These are phyloP conservation scores for Picochlorum sp. DNA, from an alignment of 139 green algal genomes.

Conservation along the genomic window DNA sequence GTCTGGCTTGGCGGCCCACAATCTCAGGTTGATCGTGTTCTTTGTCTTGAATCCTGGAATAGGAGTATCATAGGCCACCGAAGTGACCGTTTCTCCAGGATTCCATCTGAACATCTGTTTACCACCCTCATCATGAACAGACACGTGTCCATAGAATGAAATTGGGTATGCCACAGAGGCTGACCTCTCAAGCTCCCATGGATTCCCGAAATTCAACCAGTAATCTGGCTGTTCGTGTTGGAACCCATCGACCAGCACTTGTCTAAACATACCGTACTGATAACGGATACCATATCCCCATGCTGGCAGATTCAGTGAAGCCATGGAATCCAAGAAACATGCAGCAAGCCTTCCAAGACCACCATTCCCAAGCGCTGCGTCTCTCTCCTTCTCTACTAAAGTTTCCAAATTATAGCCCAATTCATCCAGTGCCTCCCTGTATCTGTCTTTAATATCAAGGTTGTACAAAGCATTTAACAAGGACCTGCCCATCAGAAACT, in stretches of 20 bases:
- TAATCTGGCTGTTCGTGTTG: slow-evolving; percentile 96
- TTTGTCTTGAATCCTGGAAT: slow-evolving; percentile 95
- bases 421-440: slow-evolving; percentile 70
- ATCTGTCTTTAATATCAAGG: slow-evolving; percentile 73
- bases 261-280: slow-evolving; percentile 96
- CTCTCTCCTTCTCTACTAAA: slow-evolving; percentile 51
- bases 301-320: slow-evolving; percentile 89
- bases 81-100: slow-evolving; percentile 83
- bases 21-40: slow-evolving; percentile 97
- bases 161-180: slow-evolving; percentile 75
- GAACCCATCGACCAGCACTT: slow-evolving; percentile 81
- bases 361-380: slow-evolving; percentile 87
- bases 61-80: slow-evolving; percentile 95
- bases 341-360: slow-evolving; percentile 92
- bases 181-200: slow-evolving; percentile 89
- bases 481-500: slow-evolving; percentile 95
- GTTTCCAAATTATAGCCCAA: slow-evolving; percentile 77
- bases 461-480: slow-evolving; percentile 94
- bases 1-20: slow-evolving; percentile 90
- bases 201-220: slow-evolving; percentile 94
- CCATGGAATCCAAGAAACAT: slow-evolving; percentile 99
- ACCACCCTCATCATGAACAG: slow-evolving; percentile 58
- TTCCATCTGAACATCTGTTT: slow-evolving; percentile 89
- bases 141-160: slow-evolving; percentile 88
- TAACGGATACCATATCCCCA: slow-evolving; percentile 99